These are phyloP conservation scores for Bassia scoparia DNA, from an alignment of 148 eudicot genomes.

Conservation along the genomic window DNA sequence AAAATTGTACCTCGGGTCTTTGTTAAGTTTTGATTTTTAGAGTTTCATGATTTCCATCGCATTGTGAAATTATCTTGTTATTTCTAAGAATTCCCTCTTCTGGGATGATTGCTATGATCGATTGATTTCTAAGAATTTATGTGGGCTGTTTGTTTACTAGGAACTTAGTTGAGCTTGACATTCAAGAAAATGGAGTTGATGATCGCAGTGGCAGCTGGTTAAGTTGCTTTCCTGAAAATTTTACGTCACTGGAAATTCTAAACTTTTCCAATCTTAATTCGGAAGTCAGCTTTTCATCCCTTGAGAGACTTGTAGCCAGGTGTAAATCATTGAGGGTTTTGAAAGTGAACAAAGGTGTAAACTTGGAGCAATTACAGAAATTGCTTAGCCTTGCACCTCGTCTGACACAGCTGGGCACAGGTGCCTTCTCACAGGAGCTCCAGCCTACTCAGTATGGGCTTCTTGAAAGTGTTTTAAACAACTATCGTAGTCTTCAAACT, in stretches of 20 bases:
- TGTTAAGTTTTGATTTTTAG: not conserved
- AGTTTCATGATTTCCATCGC: not conserved
- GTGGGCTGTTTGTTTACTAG: conserved; percentile 26
- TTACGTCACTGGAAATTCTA: conserved; percentile 62
- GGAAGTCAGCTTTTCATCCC: conserved; percentile 60
- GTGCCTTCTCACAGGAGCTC: conserved; percentile 65
- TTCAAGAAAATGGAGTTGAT: conserved; percentile 65
- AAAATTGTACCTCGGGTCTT: not conserved
- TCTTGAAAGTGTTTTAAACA: conserved; percentile 45
- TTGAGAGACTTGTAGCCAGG: conserved; percentile 57
- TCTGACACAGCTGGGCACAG: conserved; percentile 66
- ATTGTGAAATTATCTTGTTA: not conserved
- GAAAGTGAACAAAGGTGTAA: conserved; percentile 57
- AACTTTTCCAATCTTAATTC: conserved; percentile 57
- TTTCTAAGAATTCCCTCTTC: too few species aligned
- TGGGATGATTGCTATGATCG: too few species aligned
- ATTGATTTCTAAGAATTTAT: too few species aligned
- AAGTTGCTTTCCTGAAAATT: conserved; percentile 69
- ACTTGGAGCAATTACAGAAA: conserved; percentile 53
- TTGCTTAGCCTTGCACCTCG: conserved; percentile 59
- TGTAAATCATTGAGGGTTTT: conserved; percentile 59
- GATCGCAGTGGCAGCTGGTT: conserved; percentile 71
- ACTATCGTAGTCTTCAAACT: conserved; percentile 43
- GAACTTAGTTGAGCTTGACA: conserved; percentile 81
- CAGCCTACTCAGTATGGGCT: conserved; percentile 34